These are phyloP conservation scores for Dothistroma septosporum DNA, from an alignment of 2,329 filamentous ascomycete genomes.

Conservation along the genomic window DNA sequence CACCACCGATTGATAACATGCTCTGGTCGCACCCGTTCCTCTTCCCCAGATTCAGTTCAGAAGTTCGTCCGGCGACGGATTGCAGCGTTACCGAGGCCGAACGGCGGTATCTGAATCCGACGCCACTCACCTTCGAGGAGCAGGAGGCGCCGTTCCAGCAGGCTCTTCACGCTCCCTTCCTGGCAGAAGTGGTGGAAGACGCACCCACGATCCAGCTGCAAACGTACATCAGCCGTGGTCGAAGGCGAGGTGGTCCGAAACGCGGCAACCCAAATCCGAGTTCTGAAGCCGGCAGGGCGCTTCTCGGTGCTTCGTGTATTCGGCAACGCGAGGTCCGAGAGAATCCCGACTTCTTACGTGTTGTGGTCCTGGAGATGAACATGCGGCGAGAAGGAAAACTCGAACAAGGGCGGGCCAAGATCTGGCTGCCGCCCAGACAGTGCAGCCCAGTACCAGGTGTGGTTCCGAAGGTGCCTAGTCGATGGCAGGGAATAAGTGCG, in stretches of 20 bases:
- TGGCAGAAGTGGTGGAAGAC: slow-evolving; percentile 34
- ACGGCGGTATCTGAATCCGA: slow-evolving; percentile 59
- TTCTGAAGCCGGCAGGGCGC: slow-evolving; percentile 42
- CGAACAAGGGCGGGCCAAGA: slow-evolving; percentile 54
- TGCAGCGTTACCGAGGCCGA: slow-evolving; percentile 53
- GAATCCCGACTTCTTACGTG: slow-evolving; percentile 60
- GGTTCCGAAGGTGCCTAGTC: slow-evolving; percentile 21
- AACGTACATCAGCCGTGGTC: slow-evolving; percentile 46
- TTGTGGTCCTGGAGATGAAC: slow-evolving; percentile 65
- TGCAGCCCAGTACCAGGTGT: slow-evolving; percentile 21
- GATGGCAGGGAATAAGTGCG: slow-evolving; percentile 32
- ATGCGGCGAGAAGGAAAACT: slow-evolving; percentile 62
- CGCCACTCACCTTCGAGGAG: slow-evolving; percentile 39
- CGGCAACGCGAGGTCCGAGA: slow-evolving; percentile 61
- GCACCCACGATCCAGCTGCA: slow-evolving; percentile 60
- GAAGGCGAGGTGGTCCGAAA: slow-evolving; percentile 32
- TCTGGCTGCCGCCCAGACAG: slow-evolving; percentile 58
- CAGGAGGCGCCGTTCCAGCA: slow-evolving; percentile 37
- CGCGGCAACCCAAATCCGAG: slow-evolving; percentile 38
- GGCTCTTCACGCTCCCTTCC: slow-evolving; percentile 34
- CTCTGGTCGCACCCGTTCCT: slow-evolving; percentile 57
- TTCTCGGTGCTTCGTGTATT: slow-evolving; percentile 34
- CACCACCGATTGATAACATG: slow-evolving; percentile 47
- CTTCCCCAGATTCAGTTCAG: slow-evolving; percentile 56
- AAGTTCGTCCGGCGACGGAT: slow-evolving; percentile 55